Percentiles rank a stretch among this genome's conserved stretches.
These are phyloP conservation scores for Dacryopinax spathularia DNA, from an alignment of 768 basidiomycete species.

Conservation along the genomic window DNA sequence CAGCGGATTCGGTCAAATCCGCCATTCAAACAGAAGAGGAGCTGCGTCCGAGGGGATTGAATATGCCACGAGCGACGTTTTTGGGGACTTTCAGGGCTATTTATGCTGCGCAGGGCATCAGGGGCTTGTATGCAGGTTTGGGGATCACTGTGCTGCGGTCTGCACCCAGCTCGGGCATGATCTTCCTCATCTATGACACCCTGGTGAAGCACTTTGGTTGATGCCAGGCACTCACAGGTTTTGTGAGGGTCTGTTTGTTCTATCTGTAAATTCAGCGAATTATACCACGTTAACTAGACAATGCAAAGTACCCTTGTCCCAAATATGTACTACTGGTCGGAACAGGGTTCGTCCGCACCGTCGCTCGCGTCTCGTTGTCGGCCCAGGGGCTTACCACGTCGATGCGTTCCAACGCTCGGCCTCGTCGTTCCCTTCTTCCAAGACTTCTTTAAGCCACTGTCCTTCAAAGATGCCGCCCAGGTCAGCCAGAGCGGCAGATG, in stretches of 20 bases:
- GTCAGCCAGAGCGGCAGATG: not conserved
- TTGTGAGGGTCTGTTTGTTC: too few relatives aligned
- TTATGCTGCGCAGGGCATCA: slow-evolving; percentile 59
- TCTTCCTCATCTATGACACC: slow-evolving; percentile 85
- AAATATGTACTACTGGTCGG: too few relatives aligned
- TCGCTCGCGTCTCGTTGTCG: not conserved
- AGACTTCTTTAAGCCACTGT: too few relatives aligned
- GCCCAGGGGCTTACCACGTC: not conserved
- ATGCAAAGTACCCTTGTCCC: too few relatives aligned
- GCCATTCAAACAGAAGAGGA: slow-evolving; percentile 91
- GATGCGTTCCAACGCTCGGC: not conserved
- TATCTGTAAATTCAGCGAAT: too few relatives aligned
- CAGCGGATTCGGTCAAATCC: slow-evolving; percentile 88
- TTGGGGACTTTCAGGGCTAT: slow-evolving; percentile 50
- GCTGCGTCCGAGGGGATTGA: slow-evolving; percentile 40
- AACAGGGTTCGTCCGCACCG: not conserved
- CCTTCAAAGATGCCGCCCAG: not conserved
- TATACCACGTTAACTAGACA: too few relatives aligned
- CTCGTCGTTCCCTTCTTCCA: not conserved
- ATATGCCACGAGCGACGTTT: slow-evolving; percentile 30
- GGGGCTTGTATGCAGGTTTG: slow-evolving; percentile 82
- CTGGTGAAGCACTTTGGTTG: slow-evolving; percentile 42
- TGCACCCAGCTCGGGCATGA: slow-evolving; percentile 80
- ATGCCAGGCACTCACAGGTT: too few relatives aligned
- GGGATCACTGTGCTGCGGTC: slow-evolving; percentile 77